Evolutionary conservation across 805 yeast species (phyloP).

Genomic region (Candida ovalis): DNA sequence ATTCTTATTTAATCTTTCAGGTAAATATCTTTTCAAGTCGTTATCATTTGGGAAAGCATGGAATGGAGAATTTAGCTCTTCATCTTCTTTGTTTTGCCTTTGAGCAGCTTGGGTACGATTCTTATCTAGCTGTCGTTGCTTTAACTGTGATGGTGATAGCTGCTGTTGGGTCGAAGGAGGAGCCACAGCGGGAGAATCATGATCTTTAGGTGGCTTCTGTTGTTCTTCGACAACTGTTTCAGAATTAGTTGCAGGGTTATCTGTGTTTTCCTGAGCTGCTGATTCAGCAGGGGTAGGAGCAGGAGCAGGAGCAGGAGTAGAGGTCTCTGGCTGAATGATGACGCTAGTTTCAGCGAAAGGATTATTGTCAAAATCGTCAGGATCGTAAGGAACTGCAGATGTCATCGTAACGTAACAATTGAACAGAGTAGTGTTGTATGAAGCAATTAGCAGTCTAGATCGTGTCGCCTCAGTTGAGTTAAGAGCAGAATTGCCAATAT

Average conservation of each 20-base stretch:
- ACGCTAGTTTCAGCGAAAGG: conserved; percentile 52
- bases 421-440: background rate
- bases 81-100: conserved; percentile 29
- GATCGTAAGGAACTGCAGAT: conserved; percentile 37
- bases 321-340: conserved; percentile 16
- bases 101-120: background rate
- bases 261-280: background rate
- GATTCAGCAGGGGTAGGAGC: background rate
- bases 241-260: background rate
- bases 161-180: conserved; percentile 8
- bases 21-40: conserved; percentile 44
- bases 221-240: background rate
- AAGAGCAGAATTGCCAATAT: too few species aligned
- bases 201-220: background rate
- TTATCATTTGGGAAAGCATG: conserved; percentile 32
- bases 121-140: conserved; percentile 1
- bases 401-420: conserved; percentile 21
- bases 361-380: conserved; percentile 56
- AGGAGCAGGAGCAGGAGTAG: background rate
- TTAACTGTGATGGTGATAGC: conserved; percentile 3
- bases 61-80: conserved; percentile 19
- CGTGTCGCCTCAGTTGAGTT: too few species aligned
- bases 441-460: too few species aligned
- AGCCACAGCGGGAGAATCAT: background rate
- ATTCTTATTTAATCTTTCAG: conserved; percentile 44